Percentiles rank a stretch among this genome's conserved stretches.
phyloP scores from a whole-genome alignment of 2,329 filamentous ascomycete genomes.

The Ophiosphaerella korrae region DNA sequence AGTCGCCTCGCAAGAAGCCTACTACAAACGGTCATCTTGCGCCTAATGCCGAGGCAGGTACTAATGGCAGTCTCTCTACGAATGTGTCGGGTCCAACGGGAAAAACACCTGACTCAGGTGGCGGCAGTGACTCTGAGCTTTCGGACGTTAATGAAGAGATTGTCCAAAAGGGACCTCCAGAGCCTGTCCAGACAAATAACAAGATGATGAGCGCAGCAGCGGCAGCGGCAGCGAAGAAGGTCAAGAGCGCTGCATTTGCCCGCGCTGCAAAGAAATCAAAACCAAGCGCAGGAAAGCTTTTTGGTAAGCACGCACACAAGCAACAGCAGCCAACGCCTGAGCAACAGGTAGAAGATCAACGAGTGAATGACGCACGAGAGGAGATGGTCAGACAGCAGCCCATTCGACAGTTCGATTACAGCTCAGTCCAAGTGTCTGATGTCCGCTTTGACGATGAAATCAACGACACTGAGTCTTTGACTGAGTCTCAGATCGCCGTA shows the following conservation, averaged over 20 bases:
- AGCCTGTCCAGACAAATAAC: constrained; percentile 33
- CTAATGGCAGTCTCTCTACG: constrained; percentile 31
- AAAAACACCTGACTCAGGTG: constrained; percentile 35
- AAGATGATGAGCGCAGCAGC: constrained; percentile 21
- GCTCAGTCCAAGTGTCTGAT: constrained; percentile 34
- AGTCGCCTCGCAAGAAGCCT: constrained; percentile 40
- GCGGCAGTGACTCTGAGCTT: constrained; percentile 42
- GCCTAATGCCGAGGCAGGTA: constrained; percentile 24
- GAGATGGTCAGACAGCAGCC: constrained; percentile 33
- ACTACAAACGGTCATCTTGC: constrained; percentile 25
- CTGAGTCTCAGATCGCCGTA: constrained; percentile 43
- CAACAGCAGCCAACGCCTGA: constrained; percentile 36
- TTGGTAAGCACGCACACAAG: constrained; percentile 36
- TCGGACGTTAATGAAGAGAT: constrained; percentile 48
- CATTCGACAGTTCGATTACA: constrained; percentile 24
- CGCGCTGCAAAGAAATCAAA: constrained; percentile 40
- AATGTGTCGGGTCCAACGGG: constrained; percentile 32
- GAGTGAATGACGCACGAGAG: constrained; percentile 30
- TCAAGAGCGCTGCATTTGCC: constrained; percentile 28
- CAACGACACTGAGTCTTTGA: constrained; percentile 43
- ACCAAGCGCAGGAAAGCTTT: constrained; percentile 36
- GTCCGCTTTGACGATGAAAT: constrained; percentile 46
- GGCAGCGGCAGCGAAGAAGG: constrained; percentile 31
- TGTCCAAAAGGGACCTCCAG: constrained; percentile 41
- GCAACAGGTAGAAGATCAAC: constrained; percentile 32